Evolutionary conservation across 2,329 filamentous ascomycete genomes (phyloP).

Genomic region (Xylaria sp.): DNA sequence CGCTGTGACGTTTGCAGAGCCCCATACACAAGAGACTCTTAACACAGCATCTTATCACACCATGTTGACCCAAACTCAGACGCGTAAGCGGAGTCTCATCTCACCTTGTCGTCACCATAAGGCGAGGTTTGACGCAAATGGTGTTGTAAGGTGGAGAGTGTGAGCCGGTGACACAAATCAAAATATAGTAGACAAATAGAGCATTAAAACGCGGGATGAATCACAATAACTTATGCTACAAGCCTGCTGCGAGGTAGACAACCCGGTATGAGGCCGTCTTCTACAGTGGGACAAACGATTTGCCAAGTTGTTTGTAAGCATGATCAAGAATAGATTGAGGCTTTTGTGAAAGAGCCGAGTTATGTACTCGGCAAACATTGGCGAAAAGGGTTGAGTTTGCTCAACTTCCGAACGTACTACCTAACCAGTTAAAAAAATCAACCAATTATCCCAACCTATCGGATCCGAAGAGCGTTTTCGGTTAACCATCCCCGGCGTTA

Average conservation of each 20-base stretch:
- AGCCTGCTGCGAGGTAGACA: background rate
- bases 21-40: background rate
- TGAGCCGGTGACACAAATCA: background rate
- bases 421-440: background rate
- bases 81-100: background rate
- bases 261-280: background rate
- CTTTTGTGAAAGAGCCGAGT: background rate
- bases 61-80: constrained; percentile 6
- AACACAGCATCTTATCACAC: background rate
- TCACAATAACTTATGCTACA: background rate
- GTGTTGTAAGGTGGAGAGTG: constrained; percentile 2
- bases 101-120: background rate
- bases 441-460: background rate
- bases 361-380: background rate
- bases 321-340: background rate
- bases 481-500: background rate
- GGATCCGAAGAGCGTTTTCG: constrained; percentile 6
- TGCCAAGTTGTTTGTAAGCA: background rate
- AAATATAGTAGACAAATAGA: background rate
- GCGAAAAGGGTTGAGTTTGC: background rate
- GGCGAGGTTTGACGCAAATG: constrained; percentile 3
- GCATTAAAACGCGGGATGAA: constrained; percentile 9
- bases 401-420: background rate
- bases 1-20: constrained; percentile 9
- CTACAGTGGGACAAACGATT: background rate